A percentile compares a stretch with the other conserved stretches of the same genome.
Conservation (phyloP, 1,284 basidiomycete genomes). For the Leccinum pallidistipes region DNA sequence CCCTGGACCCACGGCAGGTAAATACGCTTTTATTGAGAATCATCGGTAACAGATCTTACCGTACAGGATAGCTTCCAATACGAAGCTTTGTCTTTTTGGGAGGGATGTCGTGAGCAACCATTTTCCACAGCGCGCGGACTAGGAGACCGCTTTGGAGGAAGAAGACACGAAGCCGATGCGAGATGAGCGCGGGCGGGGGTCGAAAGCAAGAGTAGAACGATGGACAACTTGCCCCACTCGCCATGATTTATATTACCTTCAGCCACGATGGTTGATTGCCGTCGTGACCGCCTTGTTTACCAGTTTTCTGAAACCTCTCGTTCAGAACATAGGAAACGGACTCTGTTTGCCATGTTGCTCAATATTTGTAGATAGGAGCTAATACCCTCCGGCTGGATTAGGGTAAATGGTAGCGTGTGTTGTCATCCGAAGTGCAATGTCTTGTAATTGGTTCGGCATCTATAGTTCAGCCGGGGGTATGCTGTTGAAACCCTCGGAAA, state of each 20-base stretch:
- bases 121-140: background rate
- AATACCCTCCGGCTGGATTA: background rate
- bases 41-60: slow-evolving; percentile 11
- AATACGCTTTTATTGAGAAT: background rate
- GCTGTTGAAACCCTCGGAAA: background rate
- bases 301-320: background rate
- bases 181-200: background rate
- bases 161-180: background rate
- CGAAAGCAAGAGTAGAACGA: background rate
- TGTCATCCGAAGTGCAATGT: background rate
- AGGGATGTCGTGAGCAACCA: background rate
- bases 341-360: background rate
- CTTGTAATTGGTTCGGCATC: background rate
- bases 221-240: background rate
- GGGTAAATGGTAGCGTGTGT: background rate
- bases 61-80: slow-evolving; percentile 24
- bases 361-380: background rate
- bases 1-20: slow-evolving; percentile 5
- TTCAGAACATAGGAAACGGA: background rate
- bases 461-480: background rate
- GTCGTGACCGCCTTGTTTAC: background rate
- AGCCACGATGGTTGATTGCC: background rate
- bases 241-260: background rate
- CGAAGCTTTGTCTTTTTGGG: slow-evolving; percentile 22
- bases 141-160: background rate